Conservation (phyloP, 306 rosid genomes). For the Prunus mume region DNA sequence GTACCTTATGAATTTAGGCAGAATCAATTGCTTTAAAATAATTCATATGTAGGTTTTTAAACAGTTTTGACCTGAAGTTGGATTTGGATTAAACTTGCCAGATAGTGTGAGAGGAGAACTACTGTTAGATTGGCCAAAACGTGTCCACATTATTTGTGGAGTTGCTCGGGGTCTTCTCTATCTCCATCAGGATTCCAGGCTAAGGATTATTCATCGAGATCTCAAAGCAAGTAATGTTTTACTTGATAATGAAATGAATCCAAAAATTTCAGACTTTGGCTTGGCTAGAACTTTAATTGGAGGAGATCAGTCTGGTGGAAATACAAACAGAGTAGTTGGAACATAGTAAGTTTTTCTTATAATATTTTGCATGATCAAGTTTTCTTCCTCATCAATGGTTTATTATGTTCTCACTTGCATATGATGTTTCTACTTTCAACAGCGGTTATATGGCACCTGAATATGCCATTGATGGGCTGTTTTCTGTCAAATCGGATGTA, state of each 20-base stretch:
- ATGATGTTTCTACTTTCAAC: neutral
- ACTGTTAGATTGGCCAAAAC: conserved; percentile 15
- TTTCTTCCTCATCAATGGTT: too few species aligned
- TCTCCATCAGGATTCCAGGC: conserved; percentile 33
- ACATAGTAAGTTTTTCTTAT: conserved; percentile 48
- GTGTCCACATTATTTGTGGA: conserved; percentile 24
- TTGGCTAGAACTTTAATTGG: conserved; percentile 42
- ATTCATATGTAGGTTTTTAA: neutral
- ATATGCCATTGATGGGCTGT: conserved; percentile 46
- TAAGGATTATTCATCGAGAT: conserved; percentile 59
- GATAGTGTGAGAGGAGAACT: conserved; percentile 6
- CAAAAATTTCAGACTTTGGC: conserved; percentile 69
- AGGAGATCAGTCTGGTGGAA: conserved; percentile 48
- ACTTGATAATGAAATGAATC: conserved; percentile 42
- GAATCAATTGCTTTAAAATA: neutral
- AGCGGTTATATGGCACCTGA: conserved; percentile 70
- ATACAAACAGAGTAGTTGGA: conserved; percentile 58
- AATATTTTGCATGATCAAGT: neutral
- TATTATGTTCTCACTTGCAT: neutral
- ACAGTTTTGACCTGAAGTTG: neutral
- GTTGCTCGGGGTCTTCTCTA: conserved; percentile 27
- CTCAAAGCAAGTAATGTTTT: conserved; percentile 58
- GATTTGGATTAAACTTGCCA: neutral
- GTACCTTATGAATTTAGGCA: neutral
- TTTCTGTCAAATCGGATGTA: conserved; percentile 52